Evolutionary conservation across 2,329 filamentous ascomycete genomes (phyloP).

Genomic region (Fusarium verrucosum): DNA sequence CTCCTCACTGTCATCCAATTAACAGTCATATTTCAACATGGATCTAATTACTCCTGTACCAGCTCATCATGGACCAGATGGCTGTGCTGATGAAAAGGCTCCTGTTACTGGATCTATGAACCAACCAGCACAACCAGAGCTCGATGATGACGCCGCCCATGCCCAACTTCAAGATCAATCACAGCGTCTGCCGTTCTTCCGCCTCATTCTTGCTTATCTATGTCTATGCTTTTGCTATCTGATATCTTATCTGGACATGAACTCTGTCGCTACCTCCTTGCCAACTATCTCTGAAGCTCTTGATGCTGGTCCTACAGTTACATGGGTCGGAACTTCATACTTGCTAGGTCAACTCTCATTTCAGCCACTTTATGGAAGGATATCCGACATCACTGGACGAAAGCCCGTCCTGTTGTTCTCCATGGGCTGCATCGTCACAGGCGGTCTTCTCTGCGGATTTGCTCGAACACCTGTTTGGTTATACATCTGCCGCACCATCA

Average conservation of each 20-base stretch:
- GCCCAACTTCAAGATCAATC: neutral
- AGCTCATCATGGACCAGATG: fast-evolving
- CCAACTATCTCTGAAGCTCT: slow-evolving; percentile 52
- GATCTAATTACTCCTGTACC: fast-evolving
- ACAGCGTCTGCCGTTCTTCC: neutral
- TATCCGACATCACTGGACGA: slow-evolving; percentile 51
- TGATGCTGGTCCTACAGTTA: slow-evolving; percentile 45
- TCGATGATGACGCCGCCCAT: neutral
- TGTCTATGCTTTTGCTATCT: slow-evolving; percentile 2
- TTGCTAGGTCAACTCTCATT: slow-evolving; percentile 51
- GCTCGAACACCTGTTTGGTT: slow-evolving; percentile 20
- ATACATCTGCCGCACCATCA: neutral
- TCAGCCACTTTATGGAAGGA: slow-evolving; percentile 49
- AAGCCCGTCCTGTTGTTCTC: slow-evolving; percentile 48
- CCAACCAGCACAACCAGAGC: fast-evolving
- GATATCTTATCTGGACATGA: slow-evolving; percentile 50
- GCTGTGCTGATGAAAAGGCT: fast-evolving
- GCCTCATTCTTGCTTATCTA: neutral
- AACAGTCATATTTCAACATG: fast-evolving
- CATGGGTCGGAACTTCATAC: slow-evolving; percentile 52
- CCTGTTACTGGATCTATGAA: fast-evolving
- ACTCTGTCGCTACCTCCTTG: slow-evolving; percentile 47
- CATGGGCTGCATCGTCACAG: slow-evolving; percentile 43
- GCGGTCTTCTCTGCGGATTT: slow-evolving; percentile 48
- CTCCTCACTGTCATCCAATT: too few relatives aligned